Percentiles rank a stretch among this genome's conserved stretches.
phyloP scores from a whole-genome alignment of 1,284 basidiomycete genomes.

The Chalciporus piperatoides region DNA sequence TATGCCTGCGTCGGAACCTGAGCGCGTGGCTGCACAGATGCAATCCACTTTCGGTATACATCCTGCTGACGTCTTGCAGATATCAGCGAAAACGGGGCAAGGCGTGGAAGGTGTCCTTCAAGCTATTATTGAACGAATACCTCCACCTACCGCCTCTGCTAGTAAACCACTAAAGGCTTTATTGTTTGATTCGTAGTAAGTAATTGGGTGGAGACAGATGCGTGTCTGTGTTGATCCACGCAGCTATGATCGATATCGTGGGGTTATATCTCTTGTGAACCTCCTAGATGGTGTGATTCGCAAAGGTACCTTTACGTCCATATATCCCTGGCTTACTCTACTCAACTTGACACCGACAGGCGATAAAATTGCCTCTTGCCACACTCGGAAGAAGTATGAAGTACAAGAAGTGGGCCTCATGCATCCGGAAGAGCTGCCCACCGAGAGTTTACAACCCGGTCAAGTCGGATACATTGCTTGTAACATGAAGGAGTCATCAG shows the following conservation, averaged over 20 bases:
- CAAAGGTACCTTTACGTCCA: constrained; percentile 48
- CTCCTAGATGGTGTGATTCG: constrained; percentile 65
- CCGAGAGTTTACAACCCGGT: constrained; percentile 70
- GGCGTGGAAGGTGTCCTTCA: constrained; percentile 75
- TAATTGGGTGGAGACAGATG: constrained; percentile 14
- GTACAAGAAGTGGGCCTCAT: constrained; percentile 90
- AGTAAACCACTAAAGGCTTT: constrained; percentile 75
- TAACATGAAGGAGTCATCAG: constrained; percentile 98
- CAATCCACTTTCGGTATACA: constrained; percentile 78
- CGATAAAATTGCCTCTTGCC: constrained; percentile 83
- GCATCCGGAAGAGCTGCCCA: constrained; percentile 83
- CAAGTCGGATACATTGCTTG: constrained; percentile 92
- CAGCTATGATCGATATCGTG: constrained; percentile 95
- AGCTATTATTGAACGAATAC: constrained; percentile 81
- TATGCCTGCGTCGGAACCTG: constrained; percentile 81
- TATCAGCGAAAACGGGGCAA: constrained; percentile 91
- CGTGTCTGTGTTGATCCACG: constrained; percentile 4
- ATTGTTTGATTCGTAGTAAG: constrained; percentile 90
- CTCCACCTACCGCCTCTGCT: constrained; percentile 59
- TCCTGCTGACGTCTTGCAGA: constrained; percentile 66
- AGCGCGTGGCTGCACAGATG: constrained; percentile 77
- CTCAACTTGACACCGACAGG: constrained; percentile 42
- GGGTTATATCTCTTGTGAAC: constrained; percentile 91
- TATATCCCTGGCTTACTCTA: not conserved
- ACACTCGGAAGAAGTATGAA: constrained; percentile 90